Conservation (phyloP, 225 moss, liverwort and hornwort genomes). For the Climacium dendroides region DNA sequence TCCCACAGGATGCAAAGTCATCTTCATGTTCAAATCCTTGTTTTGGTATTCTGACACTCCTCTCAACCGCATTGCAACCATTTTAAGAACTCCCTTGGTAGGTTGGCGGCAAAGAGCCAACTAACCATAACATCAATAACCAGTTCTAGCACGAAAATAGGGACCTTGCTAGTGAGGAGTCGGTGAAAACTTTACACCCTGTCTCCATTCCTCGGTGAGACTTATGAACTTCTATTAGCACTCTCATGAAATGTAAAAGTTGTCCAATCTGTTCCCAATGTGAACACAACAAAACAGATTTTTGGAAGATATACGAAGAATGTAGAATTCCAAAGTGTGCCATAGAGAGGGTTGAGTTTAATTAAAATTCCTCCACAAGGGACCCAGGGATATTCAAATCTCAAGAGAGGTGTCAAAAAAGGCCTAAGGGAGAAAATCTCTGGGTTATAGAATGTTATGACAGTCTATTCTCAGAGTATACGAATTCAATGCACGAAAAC, state of each 20-base stretch:
- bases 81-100: neutral
- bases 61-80: neutral
- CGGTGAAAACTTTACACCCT: neutral
- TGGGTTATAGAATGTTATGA: neutral
- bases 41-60: neutral
- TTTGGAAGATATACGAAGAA: neutral
- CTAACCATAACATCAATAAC: neutral
- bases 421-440: neutral
- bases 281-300: too few species aligned
- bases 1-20: neutral
- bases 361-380: neutral
- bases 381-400: neutral
- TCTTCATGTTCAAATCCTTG: neutral
- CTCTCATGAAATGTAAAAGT: neutral
- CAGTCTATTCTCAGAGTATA: neutral
- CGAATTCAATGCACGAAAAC: neutral
- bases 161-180: neutral
- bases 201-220: neutral
- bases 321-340: neutral
- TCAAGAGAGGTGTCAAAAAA: neutral
- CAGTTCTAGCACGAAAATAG: neutral
- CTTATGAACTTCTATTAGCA: neutral
- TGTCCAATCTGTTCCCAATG: neutral
- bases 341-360: neutral
- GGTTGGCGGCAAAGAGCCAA: neutral